A percentile compares a stretch with the other conserved stretches of the same genome.
These are phyloP conservation scores for Gigaspora rosea DNA, from an alignment of 192 early-diverging fungal genomes.

Conservation along the genomic window DNA sequence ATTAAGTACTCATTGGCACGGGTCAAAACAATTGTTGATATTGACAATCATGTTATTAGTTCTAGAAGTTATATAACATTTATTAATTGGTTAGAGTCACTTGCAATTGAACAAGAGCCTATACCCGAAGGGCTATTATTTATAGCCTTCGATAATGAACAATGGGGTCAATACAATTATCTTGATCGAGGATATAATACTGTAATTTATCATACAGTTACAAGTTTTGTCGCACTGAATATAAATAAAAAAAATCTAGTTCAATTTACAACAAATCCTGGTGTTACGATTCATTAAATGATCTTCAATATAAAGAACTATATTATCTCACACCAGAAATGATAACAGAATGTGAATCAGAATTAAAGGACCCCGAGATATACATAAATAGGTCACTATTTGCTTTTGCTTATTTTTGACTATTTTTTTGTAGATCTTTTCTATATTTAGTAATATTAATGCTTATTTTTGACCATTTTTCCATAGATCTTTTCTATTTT, in stretches of 20 bases:
- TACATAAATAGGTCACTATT: too few species aligned
- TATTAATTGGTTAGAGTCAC: background rate
- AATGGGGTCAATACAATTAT: conserved; percentile 16
- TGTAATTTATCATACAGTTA: conserved; percentile 7
- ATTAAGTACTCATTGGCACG: conserved; percentile 10
- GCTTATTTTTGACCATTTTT: background rate
- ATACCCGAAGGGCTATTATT: background rate
- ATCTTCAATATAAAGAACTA: background rate
- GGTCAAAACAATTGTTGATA: conserved; percentile 5
- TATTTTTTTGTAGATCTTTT: too few species aligned
- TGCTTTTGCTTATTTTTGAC: too few species aligned
- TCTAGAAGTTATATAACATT: background rate
- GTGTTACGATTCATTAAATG: background rate
- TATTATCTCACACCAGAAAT: conserved; percentile 10
- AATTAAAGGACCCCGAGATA: too few species aligned
- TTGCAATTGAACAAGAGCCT: background rate
- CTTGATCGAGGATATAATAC: conserved; percentile 12
- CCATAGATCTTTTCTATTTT: too few species aligned
- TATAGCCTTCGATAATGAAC: conserved; percentile 13
- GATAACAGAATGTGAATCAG: background rate
- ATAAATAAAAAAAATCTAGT: background rate
- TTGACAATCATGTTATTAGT: conserved; percentile 9
- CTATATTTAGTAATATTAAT: too few species aligned
- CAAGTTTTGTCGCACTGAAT: conserved; percentile 10
- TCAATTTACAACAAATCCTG: background rate